phyloP scores from a whole-genome alignment of 2,329 filamentous ascomycete genomes.

The Diaporthe helianthi region DNA sequence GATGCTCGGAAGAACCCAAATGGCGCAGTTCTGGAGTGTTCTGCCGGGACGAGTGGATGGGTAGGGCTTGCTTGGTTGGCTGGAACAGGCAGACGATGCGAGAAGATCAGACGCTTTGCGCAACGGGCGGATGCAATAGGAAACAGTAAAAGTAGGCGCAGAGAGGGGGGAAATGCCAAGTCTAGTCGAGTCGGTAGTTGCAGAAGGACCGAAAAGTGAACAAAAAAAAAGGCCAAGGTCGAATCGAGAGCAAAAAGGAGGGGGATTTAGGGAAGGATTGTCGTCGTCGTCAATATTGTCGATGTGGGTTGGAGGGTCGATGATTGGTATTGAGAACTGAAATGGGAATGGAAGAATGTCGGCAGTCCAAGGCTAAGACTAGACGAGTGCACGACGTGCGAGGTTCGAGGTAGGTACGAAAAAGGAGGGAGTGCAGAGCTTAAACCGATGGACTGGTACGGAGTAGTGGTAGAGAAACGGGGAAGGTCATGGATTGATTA shows the following conservation, averaged over 20 bases:
- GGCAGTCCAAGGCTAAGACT: neutral
- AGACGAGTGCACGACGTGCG: neutral
- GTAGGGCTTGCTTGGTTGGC: neutral
- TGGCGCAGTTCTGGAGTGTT: conserved; percentile 5
- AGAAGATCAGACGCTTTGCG: conserved; percentile 2
- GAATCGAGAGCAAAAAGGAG: neutral
- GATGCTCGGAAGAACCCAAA: neutral
- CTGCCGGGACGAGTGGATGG: neutral
- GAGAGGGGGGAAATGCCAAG: neutral
- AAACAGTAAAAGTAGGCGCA: conserved; percentile 5
- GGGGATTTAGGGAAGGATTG: conserved; percentile 18
- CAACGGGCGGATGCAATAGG: neutral
- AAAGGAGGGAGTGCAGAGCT: neutral
- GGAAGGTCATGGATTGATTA: conserved; percentile 5
- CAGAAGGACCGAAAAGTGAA: neutral
- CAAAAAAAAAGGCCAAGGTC: neutral
- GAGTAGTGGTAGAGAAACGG: neutral
- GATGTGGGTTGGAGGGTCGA: neutral
- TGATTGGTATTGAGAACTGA: conserved; percentile 4
- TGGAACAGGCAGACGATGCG: conserved; percentile 21
- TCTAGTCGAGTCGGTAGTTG: neutral
- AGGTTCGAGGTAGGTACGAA: neutral
- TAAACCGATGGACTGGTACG: neutral
- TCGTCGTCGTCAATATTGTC: conserved; percentile 28
- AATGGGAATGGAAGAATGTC: conserved; percentile 10